Evolutionary conservation across 2,329 filamentous ascomycete species (phyloP), one percentile per base, ranked within the genome.

Genomic region (Penicillium sp.): DNA sequence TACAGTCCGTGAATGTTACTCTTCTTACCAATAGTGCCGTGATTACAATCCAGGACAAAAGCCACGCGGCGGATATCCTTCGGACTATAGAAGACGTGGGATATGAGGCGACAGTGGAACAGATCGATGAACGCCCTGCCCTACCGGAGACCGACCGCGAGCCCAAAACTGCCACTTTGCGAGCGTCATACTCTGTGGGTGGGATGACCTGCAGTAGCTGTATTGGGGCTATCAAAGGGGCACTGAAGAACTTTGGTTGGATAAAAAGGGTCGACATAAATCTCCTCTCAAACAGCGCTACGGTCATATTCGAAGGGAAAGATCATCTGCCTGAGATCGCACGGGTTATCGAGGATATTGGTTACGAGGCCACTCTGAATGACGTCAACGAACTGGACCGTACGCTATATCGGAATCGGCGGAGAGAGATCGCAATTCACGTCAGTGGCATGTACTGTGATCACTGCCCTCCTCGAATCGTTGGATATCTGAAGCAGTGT

Each of bases 391-490:
- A 32, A 32, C 29, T 32, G 29, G 29, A 32, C 29, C 29, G 9
- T 6, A 32, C 12, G 29, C 29, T n/a, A n/a, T n/a, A n/a, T 32
- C 29, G 9, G 13, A 32, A 32, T 31, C 53, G 50, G 40, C 67
- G 75, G 47, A 74, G 86, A 33, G 81, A 80, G 1, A 77, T 88
- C 3, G 78, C 84, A 50, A 81, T 90, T 49, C 70, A 71, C 38
- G 74, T 91, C 45, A 78, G 85, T 39, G 87, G 87, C 40, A 83
- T 90, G 70, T 88, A 86, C 67, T 90, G 87, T 67, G 74, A 79
- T 13, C 81, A 87, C 60, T 89, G 87, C 59, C 83, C 86, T 1
- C 72, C 75, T 31, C 71, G 65, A 35, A 58, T 73, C n/a, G 44
- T 66, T 18, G 44, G 57, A 12, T 61, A 65, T 9, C 42, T 73